Evolutionary conservation across 257 asterid genomes (phyloP), one percentile per base, ranked within the genome.

Genomic region (Petrea volubilis): DNA sequence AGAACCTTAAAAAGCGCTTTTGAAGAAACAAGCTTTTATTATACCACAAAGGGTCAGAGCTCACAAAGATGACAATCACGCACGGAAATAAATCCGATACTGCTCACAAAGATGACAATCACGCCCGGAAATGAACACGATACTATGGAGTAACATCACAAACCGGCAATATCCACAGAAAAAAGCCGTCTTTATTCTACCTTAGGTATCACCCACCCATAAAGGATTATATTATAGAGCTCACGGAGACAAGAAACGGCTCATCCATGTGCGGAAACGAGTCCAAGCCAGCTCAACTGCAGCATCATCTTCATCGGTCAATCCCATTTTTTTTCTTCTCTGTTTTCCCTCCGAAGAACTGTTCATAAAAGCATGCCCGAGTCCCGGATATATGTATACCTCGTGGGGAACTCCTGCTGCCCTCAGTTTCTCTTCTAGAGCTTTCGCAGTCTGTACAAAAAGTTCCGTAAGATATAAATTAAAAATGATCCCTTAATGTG

Each of bases 291-390:
- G 80, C 74, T 87, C 96, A 0, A 86, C 90, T 20, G 91, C 95
- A 63, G 79, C 88, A 67, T 76, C 85, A 76, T 90, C 88, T 62
- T 80, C 94, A 49, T 92, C 98, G 31, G 76, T 59, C 80, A 89
- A 9, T 60, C 99, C 99, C 99, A 95, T 90, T 29, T 20, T 77
- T 72, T 86, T 88, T 72, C 98, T 83, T 76, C 99, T 85, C 79
- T 87, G 76, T 31, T 55, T 60, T 40, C 91, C 99, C 27, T 95
- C 96, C 0, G 92, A 82, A 4, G 99, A 95, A 38, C 17, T 77
- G 83, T 95, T 95, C 99, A 95, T 90, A 53, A 95, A 95, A 60
- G 99, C 99, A 70, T 95, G 99, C 7, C 78, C 83, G 4, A 82
- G 13, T 44, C 96, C 90, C 3, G 98, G 92, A 75, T 92, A 92